Evolutionary conservation across 202 grass and related monocot species (phyloP).

Genomic region (Brachypodium distachyon): DNA sequence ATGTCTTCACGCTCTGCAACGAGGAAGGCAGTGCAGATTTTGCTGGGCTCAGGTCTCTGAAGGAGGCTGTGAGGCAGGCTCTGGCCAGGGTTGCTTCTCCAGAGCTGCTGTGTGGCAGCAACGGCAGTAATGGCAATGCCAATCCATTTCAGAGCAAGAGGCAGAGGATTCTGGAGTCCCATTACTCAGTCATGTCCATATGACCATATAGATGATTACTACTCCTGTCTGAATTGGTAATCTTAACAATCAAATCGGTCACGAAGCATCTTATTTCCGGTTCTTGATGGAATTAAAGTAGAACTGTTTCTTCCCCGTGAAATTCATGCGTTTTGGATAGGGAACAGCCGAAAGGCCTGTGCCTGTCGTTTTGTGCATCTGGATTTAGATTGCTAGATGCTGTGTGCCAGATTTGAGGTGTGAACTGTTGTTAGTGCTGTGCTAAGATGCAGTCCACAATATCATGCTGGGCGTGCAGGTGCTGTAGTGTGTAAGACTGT

Average conservation of each 20-base stretch:
- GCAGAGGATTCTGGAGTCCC: slow-evolving; percentile 29
- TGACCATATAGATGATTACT: slow-evolving; percentile 17
- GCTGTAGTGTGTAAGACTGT: too few species aligned
- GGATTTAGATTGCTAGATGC: too few species aligned
- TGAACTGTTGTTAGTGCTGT: slow-evolving; percentile 13
- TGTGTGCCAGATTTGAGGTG: background rate
- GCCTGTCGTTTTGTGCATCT: too few species aligned
- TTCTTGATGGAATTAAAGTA: too few species aligned
- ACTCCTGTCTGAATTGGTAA: too few species aligned
- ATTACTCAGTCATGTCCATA: slow-evolving; percentile 36
- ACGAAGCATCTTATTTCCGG: too few species aligned
- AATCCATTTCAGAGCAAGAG: slow-evolving; percentile 31
- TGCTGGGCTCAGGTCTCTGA: slow-evolving; percentile 23
- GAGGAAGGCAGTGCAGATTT: background rate
- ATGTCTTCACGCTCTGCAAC: slow-evolving; percentile 36
- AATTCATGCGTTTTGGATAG: too few species aligned
- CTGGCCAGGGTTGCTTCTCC: slow-evolving; percentile 28
- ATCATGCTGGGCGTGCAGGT: too few species aligned
- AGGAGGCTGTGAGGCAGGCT: slow-evolving; percentile 39
- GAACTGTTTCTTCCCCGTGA: too few species aligned
- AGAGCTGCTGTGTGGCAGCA: slow-evolving; percentile 13
- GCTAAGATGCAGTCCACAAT: background rate
- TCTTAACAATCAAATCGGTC: too few species aligned
- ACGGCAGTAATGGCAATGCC: background rate
- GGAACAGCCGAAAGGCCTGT: too few species aligned